Evolutionary conservation across 441 rosid species (phyloP).

Genomic region (Aquilaria agallochum): DNA sequence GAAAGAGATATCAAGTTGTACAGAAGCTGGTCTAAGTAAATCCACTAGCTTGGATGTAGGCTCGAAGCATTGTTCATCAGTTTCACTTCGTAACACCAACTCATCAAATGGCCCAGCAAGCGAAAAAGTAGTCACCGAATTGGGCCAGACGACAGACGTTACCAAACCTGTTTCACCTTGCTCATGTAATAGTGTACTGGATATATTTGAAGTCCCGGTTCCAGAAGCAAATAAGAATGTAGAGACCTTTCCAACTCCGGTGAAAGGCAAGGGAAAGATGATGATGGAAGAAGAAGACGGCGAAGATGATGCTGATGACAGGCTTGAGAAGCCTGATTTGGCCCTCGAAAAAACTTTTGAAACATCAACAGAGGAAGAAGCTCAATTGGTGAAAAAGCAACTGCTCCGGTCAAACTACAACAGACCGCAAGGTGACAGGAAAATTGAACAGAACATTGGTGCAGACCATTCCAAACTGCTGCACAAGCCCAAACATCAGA

Average conservation of each 20-base stretch:
- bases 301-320: conserved; percentile 6
- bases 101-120: conserved; percentile 25
- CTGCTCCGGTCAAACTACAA: too few species aligned
- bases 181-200: conserved; percentile 42
- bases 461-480: conserved; percentile 28
- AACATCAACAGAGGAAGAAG: conserved; percentile 9
- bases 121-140: conserved; percentile 33
- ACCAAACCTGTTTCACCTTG: conserved; percentile 14
- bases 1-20: conserved; percentile 40
- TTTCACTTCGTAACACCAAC: conserved; percentile 35
- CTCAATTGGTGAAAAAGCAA: conserved; percentile 25
- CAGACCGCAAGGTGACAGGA: too few species aligned
- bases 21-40: conserved; percentile 28
- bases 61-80: conserved; percentile 31
- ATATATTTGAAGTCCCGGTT: conserved; percentile 69
- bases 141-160: conserved; percentile 19
- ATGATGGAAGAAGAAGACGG: conserved; percentile 17
- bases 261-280: conserved; percentile 15
- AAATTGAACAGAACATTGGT: conserved; percentile 13
- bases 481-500: conserved; percentile 30
- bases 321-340: conserved; percentile 34
- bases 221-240: conserved; percentile 25
- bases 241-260: conserved; percentile 15
- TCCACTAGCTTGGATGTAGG: conserved; percentile 26
- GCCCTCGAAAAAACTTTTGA: conserved; percentile 15